Evolutionary conservation across 139 green algal species (phyloP).

Genomic region (Ettlia oleoabundans): DNA sequence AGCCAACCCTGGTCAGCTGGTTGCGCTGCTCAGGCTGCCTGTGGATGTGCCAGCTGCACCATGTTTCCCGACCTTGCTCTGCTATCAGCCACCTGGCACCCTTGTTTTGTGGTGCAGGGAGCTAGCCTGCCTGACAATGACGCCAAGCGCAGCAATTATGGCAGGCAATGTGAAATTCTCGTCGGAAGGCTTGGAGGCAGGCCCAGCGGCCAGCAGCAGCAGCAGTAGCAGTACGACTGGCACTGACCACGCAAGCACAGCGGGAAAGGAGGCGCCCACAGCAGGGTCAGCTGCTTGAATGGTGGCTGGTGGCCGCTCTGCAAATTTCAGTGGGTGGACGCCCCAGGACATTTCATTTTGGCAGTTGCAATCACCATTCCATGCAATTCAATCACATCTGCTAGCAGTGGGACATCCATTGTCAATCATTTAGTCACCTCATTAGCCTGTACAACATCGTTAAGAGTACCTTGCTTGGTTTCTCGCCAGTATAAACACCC

Average conservation of each 20-base stretch:
- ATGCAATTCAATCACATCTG: too few species aligned
- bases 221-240: background rate
- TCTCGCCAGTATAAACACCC: too few species aligned
- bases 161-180: conserved; percentile 55
- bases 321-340: too few species aligned
- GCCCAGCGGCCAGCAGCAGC: background rate
- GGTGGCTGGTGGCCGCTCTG: too few species aligned
- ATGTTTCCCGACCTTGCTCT: background rate
- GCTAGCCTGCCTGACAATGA: conserved; percentile 59
- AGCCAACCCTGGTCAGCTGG: background rate
- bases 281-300: too few species aligned
- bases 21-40: background rate
- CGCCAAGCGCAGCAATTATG: conserved; percentile 43
- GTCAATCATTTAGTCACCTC: too few species aligned
- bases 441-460: too few species aligned
- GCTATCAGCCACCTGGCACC: background rate
- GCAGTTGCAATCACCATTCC: too few species aligned
- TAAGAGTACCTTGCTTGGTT: too few species aligned
- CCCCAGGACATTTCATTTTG: too few species aligned
- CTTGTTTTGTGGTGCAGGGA: conserved; percentile 36
- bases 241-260: background rate
- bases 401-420: too few species aligned
- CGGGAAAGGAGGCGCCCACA: too few species aligned
- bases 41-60: background rate
- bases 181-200: background rate